Conservation (phyloP, 2,329 filamentous ascomycete genomes). For the Alternaria atra region DNA sequence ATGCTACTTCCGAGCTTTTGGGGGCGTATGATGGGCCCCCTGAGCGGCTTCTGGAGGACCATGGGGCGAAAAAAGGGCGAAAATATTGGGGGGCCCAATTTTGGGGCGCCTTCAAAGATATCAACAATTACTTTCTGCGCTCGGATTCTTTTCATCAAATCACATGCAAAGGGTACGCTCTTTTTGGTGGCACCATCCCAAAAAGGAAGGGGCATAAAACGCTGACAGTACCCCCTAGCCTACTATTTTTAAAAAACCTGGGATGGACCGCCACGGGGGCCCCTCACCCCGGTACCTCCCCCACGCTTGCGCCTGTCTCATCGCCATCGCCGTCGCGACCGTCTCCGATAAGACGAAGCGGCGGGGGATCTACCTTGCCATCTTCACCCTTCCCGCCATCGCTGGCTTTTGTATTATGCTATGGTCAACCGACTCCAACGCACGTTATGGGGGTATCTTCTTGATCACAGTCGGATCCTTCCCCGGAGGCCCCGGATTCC, state of each 20-base stretch:
- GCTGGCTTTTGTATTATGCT: constrained; percentile 64
- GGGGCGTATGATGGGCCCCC: constrained; percentile 63
- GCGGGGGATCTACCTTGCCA: constrained; percentile 50
- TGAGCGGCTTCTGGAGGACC: constrained; percentile 61
- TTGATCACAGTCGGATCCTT: constrained; percentile 66
- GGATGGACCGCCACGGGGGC: constrained; percentile 50
- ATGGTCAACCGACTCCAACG: constrained; percentile 65
- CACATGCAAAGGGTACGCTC: constrained; percentile 58
- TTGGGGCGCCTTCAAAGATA: constrained; percentile 62
- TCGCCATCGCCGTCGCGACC: constrained; percentile 47
- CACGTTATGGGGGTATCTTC: constrained; percentile 64
- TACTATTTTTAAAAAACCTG: constrained; percentile 48
- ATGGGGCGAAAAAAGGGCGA: constrained; percentile 58
- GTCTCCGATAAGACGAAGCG: constrained; percentile 49
- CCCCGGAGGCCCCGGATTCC: constrained; percentile 66
- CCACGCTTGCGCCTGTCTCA: constrained; percentile 47
- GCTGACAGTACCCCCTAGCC: constrained; percentile 32
- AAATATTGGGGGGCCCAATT: constrained; percentile 59
- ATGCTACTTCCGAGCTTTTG: constrained; percentile 60
- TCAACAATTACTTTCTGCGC: constrained; percentile 69
- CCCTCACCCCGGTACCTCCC: constrained; percentile 52
- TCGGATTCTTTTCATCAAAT: constrained; percentile 69
- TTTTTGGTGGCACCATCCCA: constrained; percentile 43
- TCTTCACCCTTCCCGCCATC: constrained; percentile 54
- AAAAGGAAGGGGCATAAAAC: too few species aligned